Percentiles rank a stretch among this genome's conserved stretches.
These are phyloP conservation scores for Poteriospumella lacustris DNA, from an alignment of 108 stramenopile species.

Conservation along the genomic window DNA sequence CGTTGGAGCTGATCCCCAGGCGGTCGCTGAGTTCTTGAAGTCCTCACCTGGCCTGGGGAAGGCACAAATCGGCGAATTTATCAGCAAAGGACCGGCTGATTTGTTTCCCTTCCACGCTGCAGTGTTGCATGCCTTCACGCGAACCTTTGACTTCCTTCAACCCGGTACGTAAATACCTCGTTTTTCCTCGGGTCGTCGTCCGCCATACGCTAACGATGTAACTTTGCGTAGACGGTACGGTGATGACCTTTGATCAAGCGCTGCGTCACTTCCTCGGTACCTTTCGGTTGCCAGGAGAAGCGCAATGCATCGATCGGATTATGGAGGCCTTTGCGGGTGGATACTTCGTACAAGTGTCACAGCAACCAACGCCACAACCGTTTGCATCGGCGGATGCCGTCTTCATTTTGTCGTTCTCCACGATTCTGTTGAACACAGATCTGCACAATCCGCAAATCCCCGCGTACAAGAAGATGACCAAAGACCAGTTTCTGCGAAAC, in stretches of 20 bases:
- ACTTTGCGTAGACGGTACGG: too few species aligned
- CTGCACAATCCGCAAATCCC: constrained; percentile 77
- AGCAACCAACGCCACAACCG: constrained; percentile 34
- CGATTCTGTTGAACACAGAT: constrained; percentile 88
- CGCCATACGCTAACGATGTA: too few species aligned
- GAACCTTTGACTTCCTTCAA: constrained; percentile 67
- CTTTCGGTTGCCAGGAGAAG: constrained; percentile 91
- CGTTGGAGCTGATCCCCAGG: constrained; percentile 16
- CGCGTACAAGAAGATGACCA: constrained; percentile 77
- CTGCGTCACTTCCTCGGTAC: constrained; percentile 70
- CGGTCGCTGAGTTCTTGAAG: constrained; percentile 72
- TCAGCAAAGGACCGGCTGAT: constrained; percentile 77
- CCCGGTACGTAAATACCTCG: too few species aligned
- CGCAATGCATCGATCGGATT: constrained; percentile 88
- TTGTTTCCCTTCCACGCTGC: constrained; percentile 77
- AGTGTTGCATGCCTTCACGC: constrained; percentile 63
- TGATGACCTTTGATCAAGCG: constrained; percentile 68
- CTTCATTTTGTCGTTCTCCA: constrained; percentile 83
- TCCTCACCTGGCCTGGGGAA: constrained; percentile 79
- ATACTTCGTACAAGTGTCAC: constrained; percentile 52
- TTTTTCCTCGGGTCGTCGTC: too few species aligned
- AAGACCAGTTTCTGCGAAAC: constrained; percentile 81
- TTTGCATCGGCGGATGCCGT: constrained; percentile 79
- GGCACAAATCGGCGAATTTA: constrained; percentile 73
- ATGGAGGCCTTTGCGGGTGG: constrained; percentile 86